phyloP scores from a whole-genome alignment of 2,329 filamentous ascomycete genomes.

The Tolypocladium sp. region DNA sequence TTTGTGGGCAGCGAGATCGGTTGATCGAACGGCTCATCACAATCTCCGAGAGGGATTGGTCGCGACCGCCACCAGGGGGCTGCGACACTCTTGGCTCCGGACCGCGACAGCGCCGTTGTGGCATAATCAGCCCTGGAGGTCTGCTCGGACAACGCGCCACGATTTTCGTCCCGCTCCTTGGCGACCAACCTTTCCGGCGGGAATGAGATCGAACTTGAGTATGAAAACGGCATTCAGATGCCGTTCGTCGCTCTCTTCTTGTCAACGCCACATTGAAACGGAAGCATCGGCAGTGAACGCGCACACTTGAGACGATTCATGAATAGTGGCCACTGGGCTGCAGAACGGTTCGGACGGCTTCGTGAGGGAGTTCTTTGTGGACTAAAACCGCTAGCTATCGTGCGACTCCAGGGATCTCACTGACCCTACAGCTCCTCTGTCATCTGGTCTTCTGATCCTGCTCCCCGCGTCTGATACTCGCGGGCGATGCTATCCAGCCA shows the following conservation, averaged over 20 bases:
- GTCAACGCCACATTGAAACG: neutral
- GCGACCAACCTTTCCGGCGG: neutral
- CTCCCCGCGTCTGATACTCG: constrained; percentile 15
- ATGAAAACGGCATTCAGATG: neutral
- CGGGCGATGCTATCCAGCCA: constrained; percentile 56
- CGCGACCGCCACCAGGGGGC: neutral
- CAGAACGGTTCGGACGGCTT: neutral
- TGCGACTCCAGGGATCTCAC: neutral
- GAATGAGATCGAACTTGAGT: neutral
- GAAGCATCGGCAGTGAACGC: neutral
- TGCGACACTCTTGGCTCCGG: neutral
- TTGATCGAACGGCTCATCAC: neutral
- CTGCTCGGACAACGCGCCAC: neutral
- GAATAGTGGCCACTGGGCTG: neutral
- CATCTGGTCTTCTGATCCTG: constrained; percentile 11
- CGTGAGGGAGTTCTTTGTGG: neutral
- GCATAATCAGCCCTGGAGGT: neutral
- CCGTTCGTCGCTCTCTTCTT: neutral
- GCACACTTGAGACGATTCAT: neutral
- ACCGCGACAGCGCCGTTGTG: neutral
- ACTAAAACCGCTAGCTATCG: neutral
- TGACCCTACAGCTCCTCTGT: constrained; percentile 19
- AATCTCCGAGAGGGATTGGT: neutral
- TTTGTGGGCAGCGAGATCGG: neutral
- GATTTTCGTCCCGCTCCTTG: neutral